Base-by-base conservation (phyloP, 345 rosid genomes). In the Streptanthus diversifolius region DNA sequence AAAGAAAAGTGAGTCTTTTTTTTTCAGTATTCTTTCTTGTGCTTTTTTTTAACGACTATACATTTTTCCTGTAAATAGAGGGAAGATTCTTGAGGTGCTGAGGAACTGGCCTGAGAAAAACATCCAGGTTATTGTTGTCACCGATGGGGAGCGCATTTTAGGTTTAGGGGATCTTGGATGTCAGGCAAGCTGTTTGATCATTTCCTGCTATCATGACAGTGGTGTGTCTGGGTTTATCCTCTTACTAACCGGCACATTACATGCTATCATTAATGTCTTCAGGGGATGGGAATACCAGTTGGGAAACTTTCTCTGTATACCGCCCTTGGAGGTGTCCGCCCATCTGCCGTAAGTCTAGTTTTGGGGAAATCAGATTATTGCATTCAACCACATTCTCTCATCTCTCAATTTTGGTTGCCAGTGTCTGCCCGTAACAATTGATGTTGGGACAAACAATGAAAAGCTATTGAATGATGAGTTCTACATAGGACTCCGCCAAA, bases 241-340 rank as follows among this genome's bases (percentile, higher is more conserved):
- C 68, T 15, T 49, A 40, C 78, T 21, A 74, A 51, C 44, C 24
- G 35, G 32, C 51, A 12, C 11, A 21, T 53, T 22, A 21, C 62
- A 49, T 22, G 44, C 55, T 53, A 41, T 67, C 24, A 15, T 40
- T 30, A 3, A 13, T 75, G 37, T 64, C 41, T 60, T 30, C 82
- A 93, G 90, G 98, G 98, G 37, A 93, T 93, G 98, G 97, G 96
- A 48, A 93, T 93, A 77, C 98, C 98, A 11, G 96, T 93, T 18
- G 98, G 98, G 60, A 93, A 93, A 66, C 97, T 93, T 68, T 86
- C 98, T 69, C 74, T 93, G 35, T 93, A 93, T 68, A 84, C 97
- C 22, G 98, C 97, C 75, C 95, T 91, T 24, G 97, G 97, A 76
- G 98, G 98, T 66, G 91, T 95, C 82, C 92, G 89, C 30, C 97